These are phyloP conservation scores for Penicillium salamii DNA, from an alignment of 495 filamentous ascomycete species.

Conservation along the genomic window DNA sequence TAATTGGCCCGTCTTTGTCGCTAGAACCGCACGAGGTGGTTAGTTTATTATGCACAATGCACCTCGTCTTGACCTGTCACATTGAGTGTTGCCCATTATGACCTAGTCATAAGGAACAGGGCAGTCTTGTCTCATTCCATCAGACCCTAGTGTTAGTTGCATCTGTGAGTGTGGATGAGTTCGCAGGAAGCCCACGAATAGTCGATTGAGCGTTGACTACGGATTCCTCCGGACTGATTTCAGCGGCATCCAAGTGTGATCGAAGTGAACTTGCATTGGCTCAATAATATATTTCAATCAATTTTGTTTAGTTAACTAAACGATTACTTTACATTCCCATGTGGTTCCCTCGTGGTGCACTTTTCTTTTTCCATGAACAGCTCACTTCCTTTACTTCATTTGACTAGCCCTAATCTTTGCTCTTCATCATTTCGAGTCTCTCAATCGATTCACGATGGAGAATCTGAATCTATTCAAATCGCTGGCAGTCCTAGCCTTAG, in stretches of 20 bases:
- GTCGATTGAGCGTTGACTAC: too few relatives aligned
- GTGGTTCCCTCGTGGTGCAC: background rate
- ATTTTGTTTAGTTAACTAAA: too few relatives aligned
- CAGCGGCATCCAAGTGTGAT: background rate
- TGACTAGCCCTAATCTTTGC: background rate
- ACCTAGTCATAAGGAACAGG: background rate
- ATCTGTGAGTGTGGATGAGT: background rate
- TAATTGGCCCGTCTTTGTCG: background rate
- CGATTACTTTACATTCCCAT: background rate
- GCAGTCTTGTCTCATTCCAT: background rate
- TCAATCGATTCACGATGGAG: conserved; percentile 17
- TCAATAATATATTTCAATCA: background rate
- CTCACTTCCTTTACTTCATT: background rate
- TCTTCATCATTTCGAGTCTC: too few relatives aligned
- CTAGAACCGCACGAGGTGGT: background rate
- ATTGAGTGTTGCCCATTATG: background rate
- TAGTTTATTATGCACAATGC: background rate
- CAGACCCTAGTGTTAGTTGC: background rate
- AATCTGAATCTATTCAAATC: background rate
- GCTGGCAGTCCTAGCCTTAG: background rate
- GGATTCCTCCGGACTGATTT: background rate
- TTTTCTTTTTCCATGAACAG: background rate
- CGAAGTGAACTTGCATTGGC: background rate
- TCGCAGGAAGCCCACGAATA: background rate
- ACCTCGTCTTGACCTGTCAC: background rate